Conservation (phyloP, 371 early-diverging fungal species). For the Coemansia sp. region DNA sequence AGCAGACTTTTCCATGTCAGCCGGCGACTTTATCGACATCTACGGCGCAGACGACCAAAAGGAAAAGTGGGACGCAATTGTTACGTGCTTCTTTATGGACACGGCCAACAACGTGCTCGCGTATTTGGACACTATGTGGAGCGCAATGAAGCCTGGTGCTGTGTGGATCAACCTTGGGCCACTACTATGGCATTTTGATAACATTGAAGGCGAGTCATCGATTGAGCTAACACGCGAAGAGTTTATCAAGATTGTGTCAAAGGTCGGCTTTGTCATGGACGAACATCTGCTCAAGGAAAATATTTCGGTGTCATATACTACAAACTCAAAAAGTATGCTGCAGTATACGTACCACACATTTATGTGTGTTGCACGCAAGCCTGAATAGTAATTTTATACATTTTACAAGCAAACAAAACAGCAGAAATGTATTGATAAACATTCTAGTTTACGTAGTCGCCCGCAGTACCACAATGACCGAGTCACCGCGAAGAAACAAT, state of each 20-base stretch:
- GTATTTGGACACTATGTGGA: conserved; percentile 80
- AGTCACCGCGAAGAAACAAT: conserved; percentile 97
- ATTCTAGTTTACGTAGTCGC: not conserved
- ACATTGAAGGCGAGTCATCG: conserved; percentile 70
- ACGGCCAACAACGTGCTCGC: conserved; percentile 89
- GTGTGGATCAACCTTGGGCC: conserved; percentile 97
- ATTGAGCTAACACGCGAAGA: conserved; percentile 88
- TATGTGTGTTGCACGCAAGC: conserved; percentile 48
- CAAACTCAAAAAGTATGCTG: conserved; percentile 78
- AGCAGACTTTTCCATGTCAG: conserved; percentile 92
- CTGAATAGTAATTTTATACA: conserved; percentile 1
- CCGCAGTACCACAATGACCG: conserved; percentile 79
- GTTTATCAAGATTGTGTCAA: conserved; percentile 63
- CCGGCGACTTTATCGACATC: conserved; percentile 93
- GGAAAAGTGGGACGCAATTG: conserved; percentile 84
- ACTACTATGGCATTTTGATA: conserved; percentile 91
- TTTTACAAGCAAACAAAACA: too few species aligned
- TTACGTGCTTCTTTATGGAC: conserved; percentile 96
- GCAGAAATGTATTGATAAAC: not conserved
- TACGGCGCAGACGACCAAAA: conserved; percentile 60
- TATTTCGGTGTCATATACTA: conserved; percentile 67
- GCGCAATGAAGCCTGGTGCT: conserved; percentile 75
- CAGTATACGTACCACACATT: conserved; percentile 71
- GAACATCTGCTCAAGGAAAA: conserved; percentile 16
- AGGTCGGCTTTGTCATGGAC: conserved; percentile 66